phyloP scores from a whole-genome alignment of 2,329 filamentous ascomycete genomes.

The Hypoxylon sp. region DNA sequence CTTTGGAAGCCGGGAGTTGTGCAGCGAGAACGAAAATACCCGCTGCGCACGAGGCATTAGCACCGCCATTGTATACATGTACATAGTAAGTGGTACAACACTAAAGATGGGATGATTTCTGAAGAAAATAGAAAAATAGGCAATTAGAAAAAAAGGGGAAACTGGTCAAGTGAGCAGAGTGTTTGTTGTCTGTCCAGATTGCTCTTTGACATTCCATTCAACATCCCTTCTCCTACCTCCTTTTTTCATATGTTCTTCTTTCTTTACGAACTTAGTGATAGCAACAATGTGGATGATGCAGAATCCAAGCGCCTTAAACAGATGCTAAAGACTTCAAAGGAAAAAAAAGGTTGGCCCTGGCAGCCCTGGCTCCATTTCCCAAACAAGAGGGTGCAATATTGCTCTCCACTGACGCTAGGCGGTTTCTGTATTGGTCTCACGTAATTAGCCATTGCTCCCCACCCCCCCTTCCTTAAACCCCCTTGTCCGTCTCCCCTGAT shows the following conservation, averaged over 20 bases:
- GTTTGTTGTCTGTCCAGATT: slow-evolving; percentile 16
- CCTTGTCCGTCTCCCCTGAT: slow-evolving; percentile 41
- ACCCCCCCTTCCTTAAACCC: slow-evolving; percentile 23
- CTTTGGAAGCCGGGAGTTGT: slow-evolving; percentile 42
- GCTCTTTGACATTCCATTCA: slow-evolving; percentile 36
- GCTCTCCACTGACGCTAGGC: slow-evolving; percentile 35
- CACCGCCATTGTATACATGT: slow-evolving; percentile 38
- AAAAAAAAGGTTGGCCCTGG: slow-evolving; percentile 37
- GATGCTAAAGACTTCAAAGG: slow-evolving; percentile 18
- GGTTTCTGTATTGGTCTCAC: slow-evolving; percentile 32
- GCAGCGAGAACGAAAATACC: slow-evolving; percentile 33
- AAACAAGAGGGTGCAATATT: slow-evolving; percentile 40
- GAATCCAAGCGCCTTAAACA: slow-evolving; percentile 25
- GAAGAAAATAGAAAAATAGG: slow-evolving; percentile 12
- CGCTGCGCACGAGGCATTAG: slow-evolving; percentile 29
- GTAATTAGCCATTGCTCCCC: slow-evolving; percentile 43
- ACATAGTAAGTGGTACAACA: slow-evolving; percentile 40
- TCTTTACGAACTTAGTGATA: slow-evolving; percentile 13
- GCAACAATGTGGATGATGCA: slow-evolving; percentile 27
- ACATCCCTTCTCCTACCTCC: slow-evolving; percentile 24
- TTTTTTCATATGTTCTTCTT: slow-evolving; percentile 12
- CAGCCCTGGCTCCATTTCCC: slow-evolving; percentile 37
- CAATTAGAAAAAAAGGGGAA: slow-evolving; percentile 13
- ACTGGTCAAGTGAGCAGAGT: slow-evolving; percentile 20
- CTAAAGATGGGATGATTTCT: slow-evolving; percentile 32